These are phyloP conservation scores for Zygosaccharomyces pseudobailii DNA, from an alignment of 1,139 yeast genomes.

Conservation along the genomic window DNA sequence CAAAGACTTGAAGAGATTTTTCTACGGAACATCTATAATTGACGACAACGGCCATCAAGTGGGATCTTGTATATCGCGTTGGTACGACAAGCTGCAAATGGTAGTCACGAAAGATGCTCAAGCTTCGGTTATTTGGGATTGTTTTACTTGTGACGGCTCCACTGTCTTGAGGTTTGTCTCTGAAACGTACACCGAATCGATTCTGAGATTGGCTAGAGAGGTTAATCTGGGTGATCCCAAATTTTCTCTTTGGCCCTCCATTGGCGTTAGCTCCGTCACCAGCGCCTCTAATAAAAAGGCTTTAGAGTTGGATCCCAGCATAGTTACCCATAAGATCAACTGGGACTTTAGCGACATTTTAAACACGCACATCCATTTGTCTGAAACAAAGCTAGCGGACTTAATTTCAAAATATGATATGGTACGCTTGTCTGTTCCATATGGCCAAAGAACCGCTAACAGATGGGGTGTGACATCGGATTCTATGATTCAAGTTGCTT, in stretches of 20 bases:
- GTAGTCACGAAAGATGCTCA: conserved; percentile 65
- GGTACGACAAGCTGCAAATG: conserved; percentile 74
- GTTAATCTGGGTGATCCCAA: conserved; percentile 58
- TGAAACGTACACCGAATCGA: conserved; percentile 71
- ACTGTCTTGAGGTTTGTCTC: conserved; percentile 68
- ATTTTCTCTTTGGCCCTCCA: conserved; percentile 55
- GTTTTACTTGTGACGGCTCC: conserved; percentile 75
- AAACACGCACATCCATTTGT: conserved; percentile 50
- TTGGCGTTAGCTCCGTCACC: conserved; percentile 35
- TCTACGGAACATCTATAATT: conserved; percentile 61
- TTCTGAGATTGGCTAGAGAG: conserved; percentile 63
- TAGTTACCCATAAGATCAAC: conserved; percentile 41
- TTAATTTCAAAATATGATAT: conserved; percentile 67
- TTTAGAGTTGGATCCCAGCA: conserved; percentile 29
- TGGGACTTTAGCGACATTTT: conserved; percentile 49
- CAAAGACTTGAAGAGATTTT: conserved; percentile 42
- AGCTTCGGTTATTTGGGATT: conserved; percentile 74
- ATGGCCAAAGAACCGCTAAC: conserved; percentile 45
- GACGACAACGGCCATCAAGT: conserved; percentile 55
- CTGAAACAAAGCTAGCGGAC: conserved; percentile 74
- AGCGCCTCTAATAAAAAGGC: conserved; percentile 28
- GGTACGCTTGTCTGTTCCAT: conserved; percentile 39
- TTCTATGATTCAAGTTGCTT: conserved; percentile 60
- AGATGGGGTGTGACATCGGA: conserved; percentile 57
- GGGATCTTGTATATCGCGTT: conserved; percentile 73